These are phyloP conservation scores for Albatrellus ellisii DNA, from an alignment of 768 basidiomycete genomes.

Conservation along the genomic window DNA sequence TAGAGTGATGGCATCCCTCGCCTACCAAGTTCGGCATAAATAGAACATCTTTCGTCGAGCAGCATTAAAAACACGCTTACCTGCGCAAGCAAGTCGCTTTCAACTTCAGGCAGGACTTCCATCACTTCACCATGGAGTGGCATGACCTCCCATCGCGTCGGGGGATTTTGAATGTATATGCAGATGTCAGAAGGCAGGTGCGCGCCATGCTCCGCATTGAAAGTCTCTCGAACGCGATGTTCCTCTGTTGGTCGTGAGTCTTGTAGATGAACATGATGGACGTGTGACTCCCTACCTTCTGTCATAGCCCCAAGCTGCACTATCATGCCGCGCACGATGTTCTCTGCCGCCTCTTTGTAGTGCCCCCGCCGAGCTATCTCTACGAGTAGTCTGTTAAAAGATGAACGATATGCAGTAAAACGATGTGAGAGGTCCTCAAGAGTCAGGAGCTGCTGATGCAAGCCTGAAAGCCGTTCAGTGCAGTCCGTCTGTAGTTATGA, in stretches of 20 bases:
- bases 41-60: background rate
- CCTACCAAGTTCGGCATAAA: conserved; percentile 15
- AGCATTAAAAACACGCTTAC: conserved; percentile 20
- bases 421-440: conserved; percentile 53
- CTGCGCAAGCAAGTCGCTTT: conserved; percentile 42
- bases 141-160: conserved; percentile 58
- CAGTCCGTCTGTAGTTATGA: conserved; percentile 30
- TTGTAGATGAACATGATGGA: conserved; percentile 1
- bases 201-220: conserved; percentile 61
- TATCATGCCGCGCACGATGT: conserved; percentile 53
- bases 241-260: conserved; percentile 32
- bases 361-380: conserved; percentile 60
- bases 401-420: conserved; percentile 55
- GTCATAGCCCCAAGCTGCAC: conserved; percentile 49
- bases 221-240: conserved; percentile 43
- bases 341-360: conserved; percentile 54
- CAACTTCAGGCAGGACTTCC: conserved; percentile 52
- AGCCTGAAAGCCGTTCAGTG: conserved; percentile 35
- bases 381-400: conserved; percentile 60
- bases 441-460: conserved; percentile 48
- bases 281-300: conserved; percentile 32
- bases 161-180: conserved; percentile 59
- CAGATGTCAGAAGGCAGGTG: conserved; percentile 74
- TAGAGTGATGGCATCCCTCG: conserved; percentile 16
- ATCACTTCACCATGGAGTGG: conserved; percentile 39